Conservation (phyloP, 148 eudicot genomes). For the Nepenthes mirabilis region DNA sequence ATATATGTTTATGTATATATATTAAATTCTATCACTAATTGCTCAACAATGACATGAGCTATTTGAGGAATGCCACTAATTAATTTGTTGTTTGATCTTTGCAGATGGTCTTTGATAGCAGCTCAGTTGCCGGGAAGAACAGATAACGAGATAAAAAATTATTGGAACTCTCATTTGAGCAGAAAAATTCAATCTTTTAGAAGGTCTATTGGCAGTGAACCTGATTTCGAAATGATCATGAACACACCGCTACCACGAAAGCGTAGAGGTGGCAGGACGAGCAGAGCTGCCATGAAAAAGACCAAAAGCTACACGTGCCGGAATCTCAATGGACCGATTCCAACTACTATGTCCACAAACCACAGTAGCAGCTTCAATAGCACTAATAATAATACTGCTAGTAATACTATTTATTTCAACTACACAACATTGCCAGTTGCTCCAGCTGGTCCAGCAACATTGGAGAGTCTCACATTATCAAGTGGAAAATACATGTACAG, state of each 20-base stretch:
- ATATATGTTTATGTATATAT: too few relatives aligned
- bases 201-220: not conserved
- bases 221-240: not conserved
- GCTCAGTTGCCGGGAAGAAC: conserved; percentile 71
- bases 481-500: not conserved
- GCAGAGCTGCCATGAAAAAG: conserved; percentile 38
- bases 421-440: not conserved
- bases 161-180: conserved; percentile 89
- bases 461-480: not conserved
- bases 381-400: not conserved
- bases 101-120: conserved; percentile 8
- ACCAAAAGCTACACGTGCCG: conserved; percentile 7
- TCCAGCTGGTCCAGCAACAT: not conserved
- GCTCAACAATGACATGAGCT: too few relatives aligned
- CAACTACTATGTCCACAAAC: not conserved
- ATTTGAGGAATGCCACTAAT: too few relatives aligned
- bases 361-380: not conserved
- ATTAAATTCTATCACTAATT: too few relatives aligned
- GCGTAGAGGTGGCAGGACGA: conserved; percentile 37
- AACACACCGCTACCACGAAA: conserved; percentile 7
- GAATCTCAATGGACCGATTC: not conserved
- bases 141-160: conserved; percentile 85
- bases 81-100: not conserved
- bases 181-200: conserved; percentile 34
- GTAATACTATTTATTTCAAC: not conserved